A percentile compares a stretch with the other conserved stretches of the same genome.
Conservation (phyloP, 441 rosid genomes). For the Pelargonium citronellum region DNA sequence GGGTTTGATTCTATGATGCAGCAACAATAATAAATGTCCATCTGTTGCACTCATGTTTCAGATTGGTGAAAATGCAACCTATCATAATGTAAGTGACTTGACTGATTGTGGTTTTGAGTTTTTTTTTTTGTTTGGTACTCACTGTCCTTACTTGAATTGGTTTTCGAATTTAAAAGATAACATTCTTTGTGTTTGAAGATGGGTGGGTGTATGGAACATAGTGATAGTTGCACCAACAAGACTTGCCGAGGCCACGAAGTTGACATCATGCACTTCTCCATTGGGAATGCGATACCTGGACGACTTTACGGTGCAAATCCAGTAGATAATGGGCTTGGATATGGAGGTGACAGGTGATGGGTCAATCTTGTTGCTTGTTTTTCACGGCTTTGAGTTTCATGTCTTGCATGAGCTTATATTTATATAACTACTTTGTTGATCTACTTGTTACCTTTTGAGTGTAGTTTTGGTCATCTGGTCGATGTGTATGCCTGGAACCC, state of each 20-base stretch:
- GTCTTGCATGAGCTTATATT: slow-evolving; percentile 14
- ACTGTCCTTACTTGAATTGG: not conserved
- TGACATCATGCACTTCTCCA: slow-evolving; percentile 95
- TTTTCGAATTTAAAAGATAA: slow-evolving; percentile 18
- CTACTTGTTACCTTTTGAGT: slow-evolving; percentile 10
- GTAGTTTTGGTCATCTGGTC: slow-evolving; percentile 82
- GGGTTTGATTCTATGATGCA: slow-evolving; percentile 41
- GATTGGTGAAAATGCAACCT: slow-evolving; percentile 77
- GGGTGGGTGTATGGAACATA: slow-evolving; percentile 86
- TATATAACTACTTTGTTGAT: slow-evolving; percentile 6
- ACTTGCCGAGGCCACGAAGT: slow-evolving; percentile 94
- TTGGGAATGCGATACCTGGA: slow-evolving; percentile 93
- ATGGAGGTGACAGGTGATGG: slow-evolving; percentile 85
- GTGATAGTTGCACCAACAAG: slow-evolving; percentile 64
- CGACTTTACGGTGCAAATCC: slow-evolving; percentile 87
- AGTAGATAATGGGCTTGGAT: slow-evolving; percentile 65
- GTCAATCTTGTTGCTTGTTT: slow-evolving; percentile 11
- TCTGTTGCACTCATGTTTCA: slow-evolving; percentile 90
- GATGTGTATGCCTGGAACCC: slow-evolving; percentile 88
- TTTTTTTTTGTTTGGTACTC: not conserved
- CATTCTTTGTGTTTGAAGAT: slow-evolving; percentile 43
- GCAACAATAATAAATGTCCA: slow-evolving; percentile 68
- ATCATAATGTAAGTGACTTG: slow-evolving; percentile 56
- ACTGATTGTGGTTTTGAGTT: not conserved
- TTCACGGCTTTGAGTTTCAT: not conserved